These are phyloP conservation scores for Penstemon barbatus DNA, from an alignment of 257 asterid genomes.

Conservation along the genomic window DNA sequence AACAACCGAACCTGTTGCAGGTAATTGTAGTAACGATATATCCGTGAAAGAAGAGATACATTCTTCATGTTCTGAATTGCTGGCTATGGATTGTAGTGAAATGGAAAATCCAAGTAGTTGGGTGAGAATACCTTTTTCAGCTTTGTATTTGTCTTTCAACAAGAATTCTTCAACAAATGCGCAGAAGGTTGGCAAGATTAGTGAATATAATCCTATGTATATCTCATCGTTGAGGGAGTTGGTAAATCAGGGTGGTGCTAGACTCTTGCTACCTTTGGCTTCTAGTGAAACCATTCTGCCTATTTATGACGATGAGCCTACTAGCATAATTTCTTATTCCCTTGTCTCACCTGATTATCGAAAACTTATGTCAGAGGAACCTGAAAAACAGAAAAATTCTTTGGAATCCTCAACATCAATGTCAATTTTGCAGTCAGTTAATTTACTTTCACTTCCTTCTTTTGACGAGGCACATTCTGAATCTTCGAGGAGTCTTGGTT, in stretches of 20 bases:
- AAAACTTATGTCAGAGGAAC: slow-evolving; percentile 46
- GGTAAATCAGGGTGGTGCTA: slow-evolving; percentile 55
- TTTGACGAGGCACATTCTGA: slow-evolving; percentile 50
- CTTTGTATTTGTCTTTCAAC: slow-evolving; percentile 40
- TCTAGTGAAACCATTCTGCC: slow-evolving; percentile 54
- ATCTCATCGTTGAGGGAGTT: slow-evolving; percentile 55
- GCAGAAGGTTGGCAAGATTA: slow-evolving; percentile 49
- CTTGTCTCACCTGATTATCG: slow-evolving; percentile 58
- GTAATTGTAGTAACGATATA: slow-evolving; percentile 31
- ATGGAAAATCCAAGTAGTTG: slow-evolving; percentile 50
- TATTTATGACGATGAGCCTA: slow-evolving; percentile 77
- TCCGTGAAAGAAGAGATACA: slow-evolving; percentile 26
- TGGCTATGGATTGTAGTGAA: slow-evolving; percentile 36
- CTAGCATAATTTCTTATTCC: slow-evolving; percentile 64
- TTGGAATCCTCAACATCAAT: slow-evolving; percentile 48
- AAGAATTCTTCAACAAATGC: slow-evolving; percentile 33
- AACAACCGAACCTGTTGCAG: slow-evolving; percentile 29
- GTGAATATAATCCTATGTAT: slow-evolving; percentile 50
- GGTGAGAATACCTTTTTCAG: slow-evolving; percentile 46
- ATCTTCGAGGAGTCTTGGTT: slow-evolving; percentile 37
- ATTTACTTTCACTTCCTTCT: slow-evolving; percentile 50
- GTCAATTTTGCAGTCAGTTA: slow-evolving; percentile 46
- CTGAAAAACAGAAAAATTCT: slow-evolving; percentile 43
- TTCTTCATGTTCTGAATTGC: slow-evolving; percentile 31
- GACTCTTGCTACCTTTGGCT: slow-evolving; percentile 57